Base-by-base conservation (phyloP, 768 basidiomycete genomes). In the Pulveroboletus frians region DNA sequence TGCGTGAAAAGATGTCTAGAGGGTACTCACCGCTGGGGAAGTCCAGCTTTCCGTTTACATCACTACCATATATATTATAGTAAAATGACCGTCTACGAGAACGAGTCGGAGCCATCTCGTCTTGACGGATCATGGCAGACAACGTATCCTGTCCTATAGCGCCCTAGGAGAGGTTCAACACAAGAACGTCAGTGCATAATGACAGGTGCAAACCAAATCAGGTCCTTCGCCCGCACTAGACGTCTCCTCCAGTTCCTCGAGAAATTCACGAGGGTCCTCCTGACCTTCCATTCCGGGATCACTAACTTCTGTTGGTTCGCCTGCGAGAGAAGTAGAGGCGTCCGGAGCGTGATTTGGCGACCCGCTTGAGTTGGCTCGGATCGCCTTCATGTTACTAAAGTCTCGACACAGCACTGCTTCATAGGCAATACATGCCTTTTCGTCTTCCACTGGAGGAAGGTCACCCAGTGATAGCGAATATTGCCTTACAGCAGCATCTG, bases 81-180 rank as follows among this genome's bases (percentile, higher is more conserved):
- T 75, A 76, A 56, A 77, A 77, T 44, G 76, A 74, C 51, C 85
- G 70, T 51, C 84, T 73, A 23, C 84, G 71, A 29, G 78, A 73
- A 39, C 83, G 77, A 26, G 73, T 66, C 8, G 83, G 83, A 20
- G 76, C 69, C 52, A 78, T 68, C 65, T 88, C 87, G 54, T 89
- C 87, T 44, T 82, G 80, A 34, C 81, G 76, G 57, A 89, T 88
- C 82, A 87, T 86, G 15, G 77, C 70, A 44, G 80, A 77, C 36
- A 89, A 70, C 7, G 85, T 79, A 57, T 89, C 86, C 55, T 88
- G 85, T 15, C 83, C 77, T 43, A 88, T 84, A 7, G 58, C 56
- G n/a, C 85, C 86, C 85, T 88, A 55, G 15, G 47, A 40, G 49
- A 29, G 31, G 47, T 53, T 56, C 32, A 52, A 51, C 39, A 46